Base-by-base conservation (phyloP, 2,329 filamentous ascomycete species). In the Madurella mycetomatis region DNA sequence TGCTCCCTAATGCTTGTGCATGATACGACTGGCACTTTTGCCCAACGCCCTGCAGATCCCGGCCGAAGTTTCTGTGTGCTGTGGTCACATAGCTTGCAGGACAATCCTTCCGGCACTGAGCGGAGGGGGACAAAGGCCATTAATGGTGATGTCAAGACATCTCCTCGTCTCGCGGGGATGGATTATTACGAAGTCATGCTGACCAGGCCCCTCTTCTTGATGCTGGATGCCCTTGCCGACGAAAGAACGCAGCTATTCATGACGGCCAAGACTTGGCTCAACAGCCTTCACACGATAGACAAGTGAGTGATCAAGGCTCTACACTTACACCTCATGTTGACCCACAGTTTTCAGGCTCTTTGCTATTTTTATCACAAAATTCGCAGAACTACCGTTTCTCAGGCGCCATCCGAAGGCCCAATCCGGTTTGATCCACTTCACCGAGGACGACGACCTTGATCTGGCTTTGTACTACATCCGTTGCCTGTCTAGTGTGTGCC, bases 211-310 rank as follows among this genome's bases (percentile, higher is more conserved):
- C 71, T 96, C 16, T 87, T 96, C 59, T 72, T 95, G 11, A 79
- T 95, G 59, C 75, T 97, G 25, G 92, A 97, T 69, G 80, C 86
- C 1, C 75, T 97, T 1, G 72, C 82, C 16, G 86, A 92, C 55
- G 85, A 90, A 56, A 79, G 82, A 17, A 86, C 84, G 2, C 88
- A 92, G 62, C 74, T 87, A 13, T 90, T 86, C 58, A 86, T 90
- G 70, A 86, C 87, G 25, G 83, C 90, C 40, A 87, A 86, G 63
- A 84, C 82, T 47, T 96, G 92, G 92, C 76, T 97, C 3, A 86
- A 88, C 62, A 85, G 69, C 53, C 76, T 84, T 63, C 70, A 82
- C 53, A 82, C 83, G 2, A 78, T 85, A 59, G 83, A 87, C 60
- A 83, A 82, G 83, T 84, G 70, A 64, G 74, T 68, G 2, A 18